These are phyloP conservation scores for Lablab purpureus DNA, from an alignment of 306 rosid species.

Conservation along the genomic window DNA sequence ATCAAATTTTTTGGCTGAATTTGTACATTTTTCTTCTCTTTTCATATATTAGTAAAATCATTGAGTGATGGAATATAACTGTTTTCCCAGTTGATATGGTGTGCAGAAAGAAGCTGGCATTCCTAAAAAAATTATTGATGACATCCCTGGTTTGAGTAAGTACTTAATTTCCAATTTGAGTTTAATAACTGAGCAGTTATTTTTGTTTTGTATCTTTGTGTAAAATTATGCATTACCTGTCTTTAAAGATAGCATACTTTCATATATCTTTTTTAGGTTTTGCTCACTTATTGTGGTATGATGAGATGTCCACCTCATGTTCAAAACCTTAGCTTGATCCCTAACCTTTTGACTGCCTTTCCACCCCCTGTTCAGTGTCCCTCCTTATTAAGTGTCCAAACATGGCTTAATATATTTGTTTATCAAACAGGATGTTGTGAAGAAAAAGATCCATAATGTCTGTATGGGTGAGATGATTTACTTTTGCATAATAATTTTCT, in stretches of 20 bases:
- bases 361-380: not conserved
- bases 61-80: constrained; percentile 30
- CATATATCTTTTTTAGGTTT: constrained; percentile 8
- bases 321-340: not conserved
- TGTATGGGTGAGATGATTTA: constrained; percentile 28
- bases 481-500: constrained; percentile 29
- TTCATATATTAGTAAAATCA: constrained; percentile 18
- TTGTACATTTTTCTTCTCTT: constrained; percentile 20
- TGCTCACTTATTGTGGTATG: constrained; percentile 18
- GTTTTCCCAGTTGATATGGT: constrained; percentile 2
- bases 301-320: constrained; percentile 16
- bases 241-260: constrained; percentile 28
- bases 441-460: not conserved
- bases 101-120: constrained; percentile 92
- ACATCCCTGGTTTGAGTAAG: constrained; percentile 95
- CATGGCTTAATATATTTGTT: constrained; percentile 9
- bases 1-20: not conserved
- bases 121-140: constrained; percentile 75
- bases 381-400: constrained; percentile 3
- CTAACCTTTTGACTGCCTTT: constrained; percentile 19
- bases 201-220: constrained; percentile 25
- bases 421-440: constrained; percentile 5
- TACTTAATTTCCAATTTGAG: constrained; percentile 37
- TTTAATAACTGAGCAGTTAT: constrained; percentile 21
- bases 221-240: constrained; percentile 37